A percentile compares a stretch with the other conserved stretches of the same genome.
phyloP scores from a whole-genome alignment of 495 filamentous ascomycete genomes.

The Penicillium paxilli region DNA sequence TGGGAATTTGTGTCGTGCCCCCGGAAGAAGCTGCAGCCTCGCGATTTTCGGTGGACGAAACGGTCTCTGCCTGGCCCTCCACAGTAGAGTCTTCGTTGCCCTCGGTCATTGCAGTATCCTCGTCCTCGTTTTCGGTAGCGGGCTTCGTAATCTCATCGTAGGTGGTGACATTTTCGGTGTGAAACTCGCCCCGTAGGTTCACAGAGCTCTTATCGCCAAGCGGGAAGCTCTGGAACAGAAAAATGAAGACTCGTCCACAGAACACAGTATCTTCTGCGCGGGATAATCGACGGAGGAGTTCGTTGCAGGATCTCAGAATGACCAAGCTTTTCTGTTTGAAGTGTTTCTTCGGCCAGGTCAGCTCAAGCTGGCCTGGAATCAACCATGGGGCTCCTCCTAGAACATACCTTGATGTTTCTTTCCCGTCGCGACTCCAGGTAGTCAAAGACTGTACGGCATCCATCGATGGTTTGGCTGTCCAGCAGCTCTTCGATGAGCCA shows the following conservation, averaged over 20 bases:
- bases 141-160: slow-evolving; percentile 61
- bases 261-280: slow-evolving; percentile 96
- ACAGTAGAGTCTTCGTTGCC: slow-evolving; percentile 37
- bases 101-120: slow-evolving; percentile 64
- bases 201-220: slow-evolving; percentile 95
- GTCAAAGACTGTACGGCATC: slow-evolving; percentile 87
- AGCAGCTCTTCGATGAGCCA: slow-evolving; percentile 93
- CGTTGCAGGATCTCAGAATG: slow-evolving; percentile 91
- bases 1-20: slow-evolving; percentile 35
- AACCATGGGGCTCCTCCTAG: neutral
- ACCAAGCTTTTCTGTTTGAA: slow-evolving; percentile 83
- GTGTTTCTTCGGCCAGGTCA: slow-evolving; percentile 55
- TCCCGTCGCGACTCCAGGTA: slow-evolving; percentile 92
- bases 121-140: slow-evolving; percentile 35
- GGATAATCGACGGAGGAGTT: slow-evolving; percentile 85
- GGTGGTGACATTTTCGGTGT: slow-evolving; percentile 89
- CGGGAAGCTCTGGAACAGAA: slow-evolving; percentile 95
- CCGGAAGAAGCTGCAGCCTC: slow-evolving; percentile 25
- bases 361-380: neutral
- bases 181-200: slow-evolving; percentile 94
- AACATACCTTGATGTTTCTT: slow-evolving; percentile 67
- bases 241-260: slow-evolving; percentile 95
- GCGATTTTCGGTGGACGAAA: slow-evolving; percentile 4
- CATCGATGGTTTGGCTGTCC: slow-evolving; percentile 90
- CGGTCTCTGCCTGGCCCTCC: slow-evolving; percentile 20